Base-by-base conservation (phyloP, 345 rosid species). In the Dimocarpus longan region DNA sequence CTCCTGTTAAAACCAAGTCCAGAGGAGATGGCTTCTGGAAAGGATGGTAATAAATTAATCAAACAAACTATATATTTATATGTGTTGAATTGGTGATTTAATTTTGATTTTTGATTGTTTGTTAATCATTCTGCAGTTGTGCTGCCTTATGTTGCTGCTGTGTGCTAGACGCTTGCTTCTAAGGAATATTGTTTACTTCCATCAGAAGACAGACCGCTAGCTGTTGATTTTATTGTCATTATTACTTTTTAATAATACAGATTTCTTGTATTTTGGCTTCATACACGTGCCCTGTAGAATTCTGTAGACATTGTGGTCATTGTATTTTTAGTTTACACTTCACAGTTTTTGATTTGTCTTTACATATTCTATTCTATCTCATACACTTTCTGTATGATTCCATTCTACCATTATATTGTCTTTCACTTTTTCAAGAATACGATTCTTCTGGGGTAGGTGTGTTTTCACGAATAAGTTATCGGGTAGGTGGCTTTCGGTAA, bases 111-210 rank as follows among this genome's bases (percentile, higher is more conserved):
- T 66, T n/a, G 12, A 18, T 8, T 79, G 68, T 10, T 64, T 52
- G 52, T 42, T 42, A 62, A 2, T 43, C 39, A 46, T 22, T 64
- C 37, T 71, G 79, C 86, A 92, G 95, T 72, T 89, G 93, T 76
- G 95, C 93, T 66, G 91, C 87, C 71, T 3, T 92, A 66, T 92
- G 97, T 82, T 92, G 97, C 75, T 92, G 97, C 78, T 89, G 97
- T 78, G 87, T 78, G 73, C 65, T 91, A 68, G 97, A 91, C 57
- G 83, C 84, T 37, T 92, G 95, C 88, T 89, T 87, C 80, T 91
- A 81, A 86, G 78, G 62, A 32, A 32, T 32, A 52, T 60, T 18
- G 22, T n/a, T 21, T 12, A 68, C 1, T 37, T 13, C 57, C 19
- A 52, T 54, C 59, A 6, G 21, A 18, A 54, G n/a, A n/a, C 16